A percentile compares a stretch with the other conserved stretches of the same genome.
Evolutionary conservation across 192 early-diverging fungal genomes (phyloP).

Genomic region (Mortierella alpina): DNA sequence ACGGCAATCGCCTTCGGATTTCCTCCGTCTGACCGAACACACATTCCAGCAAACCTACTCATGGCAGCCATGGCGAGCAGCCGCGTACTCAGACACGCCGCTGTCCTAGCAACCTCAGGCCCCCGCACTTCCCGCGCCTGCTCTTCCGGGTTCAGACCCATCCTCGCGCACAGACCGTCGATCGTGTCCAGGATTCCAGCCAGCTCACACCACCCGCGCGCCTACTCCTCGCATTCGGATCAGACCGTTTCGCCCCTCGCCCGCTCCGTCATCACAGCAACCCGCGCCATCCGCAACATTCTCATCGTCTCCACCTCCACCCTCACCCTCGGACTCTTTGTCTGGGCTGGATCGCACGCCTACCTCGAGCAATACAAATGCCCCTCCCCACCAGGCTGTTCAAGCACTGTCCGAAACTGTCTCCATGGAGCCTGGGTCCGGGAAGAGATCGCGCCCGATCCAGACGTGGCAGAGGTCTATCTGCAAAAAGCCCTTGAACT

Average conservation of each 20-base stretch:
- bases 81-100: constrained; percentile 19
- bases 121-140: not conserved
- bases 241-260: constrained; percentile 1
- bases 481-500: constrained; percentile 48
- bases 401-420: constrained; percentile 49
- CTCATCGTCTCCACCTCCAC: constrained; percentile 48
- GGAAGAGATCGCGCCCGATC: constrained; percentile 58
- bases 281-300: constrained; percentile 24
- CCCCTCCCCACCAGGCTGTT: constrained; percentile 55
- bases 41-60: too few species aligned
- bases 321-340: constrained; percentile 35
- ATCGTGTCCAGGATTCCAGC: not conserved
- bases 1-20: too few species aligned
- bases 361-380: constrained; percentile 65
- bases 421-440: constrained; percentile 69
- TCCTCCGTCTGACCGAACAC: too few species aligned
- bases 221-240: not conserved
- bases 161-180: not conserved
- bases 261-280: constrained; percentile 18
- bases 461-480: constrained; percentile 57
- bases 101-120: not conserved
- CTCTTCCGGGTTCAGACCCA: not conserved
- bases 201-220: not conserved
- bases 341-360: constrained; percentile 59
- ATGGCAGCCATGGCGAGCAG: constrained; percentile 7